phyloP scores from a whole-genome alignment of 2,329 filamentous ascomycete genomes.

The Ceratocystiopsis minuta region DNA sequence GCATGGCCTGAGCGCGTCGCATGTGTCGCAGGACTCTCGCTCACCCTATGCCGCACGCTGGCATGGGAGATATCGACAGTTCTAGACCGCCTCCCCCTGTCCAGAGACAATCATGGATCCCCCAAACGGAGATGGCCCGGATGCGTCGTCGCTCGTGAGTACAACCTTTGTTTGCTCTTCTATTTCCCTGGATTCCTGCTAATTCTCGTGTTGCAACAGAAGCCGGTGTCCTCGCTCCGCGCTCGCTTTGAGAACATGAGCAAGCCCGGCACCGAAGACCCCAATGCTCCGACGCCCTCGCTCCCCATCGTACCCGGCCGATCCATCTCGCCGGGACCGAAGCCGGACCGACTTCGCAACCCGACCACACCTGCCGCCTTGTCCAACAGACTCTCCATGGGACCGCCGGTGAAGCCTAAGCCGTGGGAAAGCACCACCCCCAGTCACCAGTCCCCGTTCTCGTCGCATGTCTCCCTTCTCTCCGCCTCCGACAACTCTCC shows the following conservation, averaged over 20 bases:
- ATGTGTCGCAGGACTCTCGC: too few relatives aligned
- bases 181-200: too few relatives aligned
- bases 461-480: not conserved
- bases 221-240: slow-evolving; percentile 64
- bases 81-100: too few relatives aligned
- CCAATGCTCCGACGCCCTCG: slow-evolving; percentile 2
- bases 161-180: too few relatives aligned
- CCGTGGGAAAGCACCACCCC: slow-evolving; percentile 13
- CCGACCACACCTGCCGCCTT: not conserved
- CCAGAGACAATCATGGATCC: too few relatives aligned
- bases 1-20: too few relatives aligned
- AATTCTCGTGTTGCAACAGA: slow-evolving; percentile 25
- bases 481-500: not conserved
- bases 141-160: too few relatives aligned
- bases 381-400: too few relatives aligned
- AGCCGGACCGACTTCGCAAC: slow-evolving; percentile 25
- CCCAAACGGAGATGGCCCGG: too few relatives aligned
- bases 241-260: slow-evolving; percentile 69
- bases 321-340: slow-evolving; percentile 21
- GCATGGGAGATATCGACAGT: too few relatives aligned
- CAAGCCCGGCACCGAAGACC: slow-evolving; percentile 22
- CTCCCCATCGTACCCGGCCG: slow-evolving; percentile 12
- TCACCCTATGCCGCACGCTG: too few relatives aligned
- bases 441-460: not conserved
- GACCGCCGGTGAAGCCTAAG: slow-evolving; percentile 18